Base-by-base conservation (phyloP, 768 basidiomycete species). In the Phanerodontia chrysosporium region DNA sequence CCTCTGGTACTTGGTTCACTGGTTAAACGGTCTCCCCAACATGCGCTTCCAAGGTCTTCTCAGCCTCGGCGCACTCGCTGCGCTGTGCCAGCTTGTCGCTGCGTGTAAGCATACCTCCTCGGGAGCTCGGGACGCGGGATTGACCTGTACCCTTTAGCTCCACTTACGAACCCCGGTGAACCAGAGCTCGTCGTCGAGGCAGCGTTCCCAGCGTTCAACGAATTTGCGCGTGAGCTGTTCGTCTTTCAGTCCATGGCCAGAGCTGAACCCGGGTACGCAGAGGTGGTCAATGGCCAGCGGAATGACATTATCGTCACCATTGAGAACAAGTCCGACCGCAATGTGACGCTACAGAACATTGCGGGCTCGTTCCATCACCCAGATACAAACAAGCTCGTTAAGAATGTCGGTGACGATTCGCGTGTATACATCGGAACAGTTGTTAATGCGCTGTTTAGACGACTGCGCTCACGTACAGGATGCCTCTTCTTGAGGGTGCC, bases 271-370 rank as follows among this genome's bases (percentile, higher is more conserved):
- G 39, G 48, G 29, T 21, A 21, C 62, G n/a, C 66, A 93, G 91
- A 92, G 59, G 76, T 93, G 51, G 84, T 92, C 30, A 94, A 94
- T 65, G 91, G 91, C 59, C 89, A 91, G 76, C 83, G 80, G 67
- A 94, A 92, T 69, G 74, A 80, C 30, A 74, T 94, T 32, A 73
- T 73, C 25, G 72, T 94, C 51, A 72, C 78, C 27, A 77, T 93
- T 13, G 90, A 91, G 72, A 94, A 91, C 73, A 88, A 83, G 70
- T 87, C 88, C 12, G 82, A 81, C 64, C 80, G 78, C 65, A 89
- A 92, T 62, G 78, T 89, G 51, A 90, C 89, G 1, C 74, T 93
- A 18, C 69, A 83, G 60, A 80, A 73, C 64, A 78, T 89, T 58
- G 79, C 82, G 54, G 90, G 87, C 45, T 85, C 89, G 35, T 75